phyloP scores from a whole-genome alignment of 2,329 filamentous ascomycete species.

The Colletotrichum lindemuthianum region DNA sequence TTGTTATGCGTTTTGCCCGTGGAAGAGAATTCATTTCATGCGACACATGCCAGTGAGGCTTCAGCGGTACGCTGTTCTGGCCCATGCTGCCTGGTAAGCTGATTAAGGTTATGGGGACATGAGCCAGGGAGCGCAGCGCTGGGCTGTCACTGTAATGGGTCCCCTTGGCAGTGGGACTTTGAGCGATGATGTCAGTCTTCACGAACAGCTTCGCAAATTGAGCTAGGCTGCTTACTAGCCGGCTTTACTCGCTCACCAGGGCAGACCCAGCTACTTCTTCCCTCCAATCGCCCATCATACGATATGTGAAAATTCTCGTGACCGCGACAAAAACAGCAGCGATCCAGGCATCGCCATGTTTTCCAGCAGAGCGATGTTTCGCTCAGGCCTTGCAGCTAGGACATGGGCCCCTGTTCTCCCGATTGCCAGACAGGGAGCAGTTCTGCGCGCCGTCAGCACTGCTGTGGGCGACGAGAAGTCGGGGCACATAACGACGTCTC shows the following conservation, averaged over 20 bases:
- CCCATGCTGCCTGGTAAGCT: neutral
- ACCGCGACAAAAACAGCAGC: neutral
- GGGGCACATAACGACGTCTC: conserved; percentile 81
- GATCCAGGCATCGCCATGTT: conserved; percentile 11
- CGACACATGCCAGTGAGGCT: too few species aligned
- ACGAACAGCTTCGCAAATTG: conserved; percentile 11
- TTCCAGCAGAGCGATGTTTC: conserved; percentile 27
- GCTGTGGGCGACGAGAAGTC: conserved; percentile 70
- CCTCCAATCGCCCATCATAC: too few species aligned
- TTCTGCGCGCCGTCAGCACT: conserved; percentile 45
- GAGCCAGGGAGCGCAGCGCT: neutral
- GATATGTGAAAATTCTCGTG: too few species aligned
- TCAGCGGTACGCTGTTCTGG: neutral
- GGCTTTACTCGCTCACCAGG: neutral
- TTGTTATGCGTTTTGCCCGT: too few species aligned
- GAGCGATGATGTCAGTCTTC: conserved; percentile 31
- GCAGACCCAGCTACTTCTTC: neutral
- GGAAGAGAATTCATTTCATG: too few species aligned
- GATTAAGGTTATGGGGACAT: conserved; percentile 25
- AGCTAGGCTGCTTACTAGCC: conserved; percentile 12
- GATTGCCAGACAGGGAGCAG: conserved; percentile 4
- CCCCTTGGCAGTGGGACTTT: conserved; percentile 19
- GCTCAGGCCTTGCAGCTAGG: conserved; percentile 14
- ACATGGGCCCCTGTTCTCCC: conserved; percentile 15
- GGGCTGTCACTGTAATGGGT: too few species aligned